Evolutionary conservation across 2,329 filamentous ascomycete genomes (phyloP).

Genomic region (Exophiala sp.): DNA sequence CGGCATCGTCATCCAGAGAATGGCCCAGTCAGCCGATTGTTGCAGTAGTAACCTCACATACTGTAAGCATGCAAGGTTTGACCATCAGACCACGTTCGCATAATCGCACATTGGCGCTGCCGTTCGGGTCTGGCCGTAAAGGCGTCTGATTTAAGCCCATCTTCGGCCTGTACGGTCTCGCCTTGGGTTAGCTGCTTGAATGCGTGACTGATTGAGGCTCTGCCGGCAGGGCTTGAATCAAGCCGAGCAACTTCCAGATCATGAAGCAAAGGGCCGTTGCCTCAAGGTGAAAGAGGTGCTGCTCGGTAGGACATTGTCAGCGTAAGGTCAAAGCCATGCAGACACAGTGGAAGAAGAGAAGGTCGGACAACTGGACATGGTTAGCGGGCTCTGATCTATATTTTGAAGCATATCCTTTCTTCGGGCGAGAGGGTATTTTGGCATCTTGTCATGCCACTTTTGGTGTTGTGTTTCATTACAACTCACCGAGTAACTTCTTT

Average conservation of each 20-base stretch:
- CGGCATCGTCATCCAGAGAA: background rate
- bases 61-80: slow-evolving; percentile 3
- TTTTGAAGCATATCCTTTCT: background rate
- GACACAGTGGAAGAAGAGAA: background rate
- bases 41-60: background rate
- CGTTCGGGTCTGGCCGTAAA: background rate
- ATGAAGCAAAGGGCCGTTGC: too few species aligned
- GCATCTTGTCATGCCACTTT: background rate
- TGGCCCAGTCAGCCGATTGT: background rate
- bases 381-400: background rate
- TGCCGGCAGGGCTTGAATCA: background rate
- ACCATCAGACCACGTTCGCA: slow-evolving; percentile 15
- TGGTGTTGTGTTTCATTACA: background rate
- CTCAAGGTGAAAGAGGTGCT: too few species aligned
- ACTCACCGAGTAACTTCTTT: too few species aligned
- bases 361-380: background rate
- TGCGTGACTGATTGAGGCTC: background rate
- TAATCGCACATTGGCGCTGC: slow-evolving; percentile 2
- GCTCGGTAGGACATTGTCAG: too few species aligned
- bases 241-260: background rate
- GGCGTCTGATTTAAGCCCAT: background rate
- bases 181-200: background rate
- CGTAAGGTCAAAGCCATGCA: background rate
- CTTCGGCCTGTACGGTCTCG: background rate
- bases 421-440: background rate